Evolutionary conservation across 2,329 filamentous ascomycete species (phyloP), one percentile per base, ranked within the genome.

Genomic region (Metarhizium rileyi): DNA sequence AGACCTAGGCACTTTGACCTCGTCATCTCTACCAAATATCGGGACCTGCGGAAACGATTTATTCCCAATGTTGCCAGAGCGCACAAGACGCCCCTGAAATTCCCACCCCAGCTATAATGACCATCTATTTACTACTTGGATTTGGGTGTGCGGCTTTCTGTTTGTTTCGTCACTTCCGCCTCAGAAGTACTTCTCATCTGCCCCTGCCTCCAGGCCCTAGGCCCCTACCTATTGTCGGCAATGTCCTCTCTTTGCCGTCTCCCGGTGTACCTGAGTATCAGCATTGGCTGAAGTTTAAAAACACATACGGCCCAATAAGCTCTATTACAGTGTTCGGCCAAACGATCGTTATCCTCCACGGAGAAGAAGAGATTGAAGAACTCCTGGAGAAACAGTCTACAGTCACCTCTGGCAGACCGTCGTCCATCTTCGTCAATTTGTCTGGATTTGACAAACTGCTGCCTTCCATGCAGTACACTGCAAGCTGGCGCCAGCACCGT

Each of bases 211-310:
- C 55, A 43, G 64, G 56, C 33, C 67, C 57, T 55, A 61, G 51
- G 9, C 62, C 63, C 0, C 54, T 70, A 8, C 70, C 71, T 0
- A 41, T 77, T 2, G 38, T 77, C 9, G 74, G 74, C 7, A 77
- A 76, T 53, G 51, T 75, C 8, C 57, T 58, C 3, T 72, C 77
- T 52, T 55, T 75, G n/a, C 73, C 73, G 1, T 57, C 63, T 1
- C 47, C 55, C 1, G 62, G 59, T 4, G 47, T 47, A 9, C 58
- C 57, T 2, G 65, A 68, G 30, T 63, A 56, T 53, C 53, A 61
- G 28, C 62, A 69, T 48, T 70, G 66, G 66, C 41, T 66, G 2
- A 57, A 62, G 42, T 61, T 65, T 47, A 69, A 67, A 33, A 60
- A 69, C 2, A 23, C 52, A 8, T 66, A 66, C 6, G 52, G 52